These are phyloP conservation scores for Allantophomopsis cytisporea DNA, from an alignment of 2,329 filamentous ascomycete genomes.

Conservation along the genomic window DNA sequence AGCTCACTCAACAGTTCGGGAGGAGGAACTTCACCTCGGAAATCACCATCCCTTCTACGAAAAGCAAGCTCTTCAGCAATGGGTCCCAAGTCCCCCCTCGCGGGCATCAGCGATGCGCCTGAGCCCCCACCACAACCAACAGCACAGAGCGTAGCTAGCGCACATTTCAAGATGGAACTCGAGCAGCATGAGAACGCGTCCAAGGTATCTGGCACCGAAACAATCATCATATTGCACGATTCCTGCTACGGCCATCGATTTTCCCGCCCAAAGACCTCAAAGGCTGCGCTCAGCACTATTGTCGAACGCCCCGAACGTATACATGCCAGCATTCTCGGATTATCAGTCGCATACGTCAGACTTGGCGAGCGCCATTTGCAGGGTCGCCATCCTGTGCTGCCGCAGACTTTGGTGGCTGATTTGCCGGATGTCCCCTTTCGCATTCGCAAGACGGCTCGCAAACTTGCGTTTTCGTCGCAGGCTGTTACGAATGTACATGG, in stretches of 20 bases:
- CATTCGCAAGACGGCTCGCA: conserved; percentile 68
- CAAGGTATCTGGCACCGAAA: conserved; percentile 31
- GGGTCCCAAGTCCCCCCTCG: conserved; percentile 24
- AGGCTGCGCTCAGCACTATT: conserved; percentile 60
- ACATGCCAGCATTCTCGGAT: conserved; percentile 67
- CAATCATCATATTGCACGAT: conserved; percentile 80
- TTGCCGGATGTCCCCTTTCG: conserved; percentile 60
- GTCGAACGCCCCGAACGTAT: conserved; percentile 90
- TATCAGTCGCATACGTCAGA: conserved; percentile 82
- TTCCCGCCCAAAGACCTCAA: conserved; percentile 67
- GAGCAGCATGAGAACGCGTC: conserved; percentile 12
- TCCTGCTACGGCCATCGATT: conserved; percentile 91
- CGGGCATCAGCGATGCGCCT: conserved; percentile 18
- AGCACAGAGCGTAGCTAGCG: conserved; percentile 26
- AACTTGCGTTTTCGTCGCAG: conserved; percentile 55
- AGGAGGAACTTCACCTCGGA: conserved; percentile 20
- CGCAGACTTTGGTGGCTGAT: conserved; percentile 34
- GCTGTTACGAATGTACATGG: conserved; percentile 88
- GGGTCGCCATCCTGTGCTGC: conserved; percentile 53
- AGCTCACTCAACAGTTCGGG: conserved; percentile 26
- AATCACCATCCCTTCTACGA: conserved; percentile 13
- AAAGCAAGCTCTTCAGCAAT: conserved; percentile 29
- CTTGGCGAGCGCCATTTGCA: conserved; percentile 69
- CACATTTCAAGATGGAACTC: conserved; percentile 17
- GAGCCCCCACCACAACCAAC: conserved; percentile 25